phyloP scores from a whole-genome alignment of 345 rosid genomes.

The Noccaea bulbosa region DNA sequence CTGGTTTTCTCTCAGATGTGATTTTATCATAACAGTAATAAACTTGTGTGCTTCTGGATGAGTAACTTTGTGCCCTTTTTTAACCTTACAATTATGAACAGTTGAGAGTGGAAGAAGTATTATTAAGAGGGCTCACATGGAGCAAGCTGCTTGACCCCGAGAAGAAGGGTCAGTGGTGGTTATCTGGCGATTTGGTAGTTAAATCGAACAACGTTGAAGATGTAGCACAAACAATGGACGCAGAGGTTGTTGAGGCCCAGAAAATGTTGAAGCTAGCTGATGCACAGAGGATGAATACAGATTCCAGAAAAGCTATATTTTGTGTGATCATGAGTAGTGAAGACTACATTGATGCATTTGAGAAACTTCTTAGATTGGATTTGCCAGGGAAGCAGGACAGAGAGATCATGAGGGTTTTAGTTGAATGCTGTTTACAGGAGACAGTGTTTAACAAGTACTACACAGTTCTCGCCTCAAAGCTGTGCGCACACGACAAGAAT shows the following conservation, averaged over 20 bases:
- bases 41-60: slow-evolving; percentile 8
- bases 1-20: neutral
- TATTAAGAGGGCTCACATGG: slow-evolving; percentile 84
- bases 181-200: slow-evolving; percentile 58
- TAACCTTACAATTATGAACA: slow-evolving; percentile 39
- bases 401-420: slow-evolving; percentile 87
- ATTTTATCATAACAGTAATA: neutral
- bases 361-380: slow-evolving; percentile 83
- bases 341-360: slow-evolving; percentile 88
- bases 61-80: neutral
- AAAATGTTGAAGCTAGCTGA: slow-evolving; percentile 94
- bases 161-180: slow-evolving; percentile 98
- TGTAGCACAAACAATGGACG: slow-evolving; percentile 83
- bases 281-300: slow-evolving; percentile 92
- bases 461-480: slow-evolving; percentile 69
- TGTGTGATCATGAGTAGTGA: slow-evolving; percentile 94
- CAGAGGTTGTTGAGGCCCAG: slow-evolving; percentile 78
- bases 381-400: slow-evolving; percentile 91
- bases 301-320: slow-evolving; percentile 86
- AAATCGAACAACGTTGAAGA: slow-evolving; percentile 55
- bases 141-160: slow-evolving; percentile 83
- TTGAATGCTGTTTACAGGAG: slow-evolving; percentile 91
- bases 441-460: slow-evolving; percentile 86
- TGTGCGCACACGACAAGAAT: slow-evolving; percentile 87
- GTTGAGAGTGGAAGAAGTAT: slow-evolving; percentile 71